A percentile compares a stretch with the other conserved stretches of the same genome.
These are phyloP conservation scores for Eragrostis nindensis DNA, from an alignment of 176 grass and related monocot species.

Conservation along the genomic window DNA sequence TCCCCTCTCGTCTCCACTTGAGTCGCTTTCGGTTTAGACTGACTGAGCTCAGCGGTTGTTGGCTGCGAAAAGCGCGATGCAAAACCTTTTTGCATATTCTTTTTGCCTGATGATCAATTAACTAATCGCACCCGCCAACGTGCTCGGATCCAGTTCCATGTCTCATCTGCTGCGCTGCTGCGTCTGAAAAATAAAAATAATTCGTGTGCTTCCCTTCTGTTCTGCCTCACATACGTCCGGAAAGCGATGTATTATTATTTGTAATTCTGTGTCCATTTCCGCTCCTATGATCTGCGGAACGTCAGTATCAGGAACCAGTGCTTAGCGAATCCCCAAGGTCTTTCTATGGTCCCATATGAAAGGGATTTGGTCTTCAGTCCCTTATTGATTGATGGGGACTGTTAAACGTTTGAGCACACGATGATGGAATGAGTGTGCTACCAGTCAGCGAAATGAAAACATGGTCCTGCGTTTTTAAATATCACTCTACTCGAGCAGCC, in stretches of 20 bases:
- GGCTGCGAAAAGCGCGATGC: neutral
- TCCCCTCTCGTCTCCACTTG: neutral
- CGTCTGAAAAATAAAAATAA: conserved; percentile 11
- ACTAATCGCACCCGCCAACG: conserved; percentile 8
- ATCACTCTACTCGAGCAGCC: too few relatives aligned
- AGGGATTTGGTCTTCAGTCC: conserved; percentile 17
- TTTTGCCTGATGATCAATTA: neutral
- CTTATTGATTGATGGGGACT: neutral
- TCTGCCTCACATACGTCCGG: neutral
- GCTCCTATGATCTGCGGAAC: neutral
- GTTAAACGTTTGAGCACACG: neutral
- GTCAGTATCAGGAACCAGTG: neutral
- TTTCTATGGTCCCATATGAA: neutral
- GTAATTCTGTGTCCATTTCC: conserved; percentile 29
- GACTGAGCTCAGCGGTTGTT: neutral
- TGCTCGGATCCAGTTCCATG: neutral
- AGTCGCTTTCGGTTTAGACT: conserved; percentile 21
- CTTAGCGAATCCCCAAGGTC: neutral
- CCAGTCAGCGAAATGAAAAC: neutral
- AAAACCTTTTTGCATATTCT: conserved; percentile 8
- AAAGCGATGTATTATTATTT: neutral
- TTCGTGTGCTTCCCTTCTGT: neutral
- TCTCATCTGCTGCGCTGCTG: neutral
- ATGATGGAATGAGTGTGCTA: neutral
- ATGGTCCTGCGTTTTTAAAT: neutral